Conservation (phyloP, 192 early-diverging fungal genomes). For the Glomus cerebriforme region DNA sequence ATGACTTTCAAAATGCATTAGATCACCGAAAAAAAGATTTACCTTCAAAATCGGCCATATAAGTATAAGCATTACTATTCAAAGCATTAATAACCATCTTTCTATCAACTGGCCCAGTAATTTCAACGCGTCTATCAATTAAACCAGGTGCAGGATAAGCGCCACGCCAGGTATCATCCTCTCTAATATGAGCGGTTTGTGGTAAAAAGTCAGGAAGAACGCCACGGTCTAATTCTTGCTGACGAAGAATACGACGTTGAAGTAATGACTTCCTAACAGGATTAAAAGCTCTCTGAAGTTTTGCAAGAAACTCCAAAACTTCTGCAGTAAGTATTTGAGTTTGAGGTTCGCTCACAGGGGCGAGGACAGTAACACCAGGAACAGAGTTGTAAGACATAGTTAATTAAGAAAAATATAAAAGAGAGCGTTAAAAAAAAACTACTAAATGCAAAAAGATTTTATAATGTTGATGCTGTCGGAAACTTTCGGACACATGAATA, state of each 20-base stretch:
- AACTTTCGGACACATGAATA: background rate
- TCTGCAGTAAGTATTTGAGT: conserved; percentile 82
- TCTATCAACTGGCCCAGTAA: conserved; percentile 96
- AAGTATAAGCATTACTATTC: conserved; percentile 91
- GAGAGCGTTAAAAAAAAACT: background rate
- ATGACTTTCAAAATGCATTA: background rate
- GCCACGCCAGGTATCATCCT: conserved; percentile 86
- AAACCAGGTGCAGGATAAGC: conserved; percentile 89
- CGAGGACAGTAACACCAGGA: conserved; percentile 74
- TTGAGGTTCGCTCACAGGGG: conserved; percentile 61
- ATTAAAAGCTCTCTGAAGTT: conserved; percentile 91
- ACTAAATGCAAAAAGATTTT: background rate
- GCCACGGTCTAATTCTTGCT: conserved; percentile 80
- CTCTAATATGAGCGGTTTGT: conserved; percentile 88
- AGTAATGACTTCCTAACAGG: conserved; percentile 84
- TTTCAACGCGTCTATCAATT: conserved; percentile 92
- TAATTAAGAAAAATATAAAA: conserved; percentile 1
- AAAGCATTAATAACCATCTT: conserved; percentile 99
- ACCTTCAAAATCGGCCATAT: conserved; percentile 97
- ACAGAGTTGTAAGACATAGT: conserved; percentile 42
- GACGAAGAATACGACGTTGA: conserved; percentile 75
- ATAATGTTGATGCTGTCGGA: background rate
- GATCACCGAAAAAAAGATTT: conserved; percentile 21
- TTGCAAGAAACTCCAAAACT: conserved; percentile 85
- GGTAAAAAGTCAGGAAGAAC: conserved; percentile 88